These are phyloP conservation scores for Niveomyces coronatus DNA, from an alignment of 2,329 filamentous ascomycete species.

Conservation along the genomic window DNA sequence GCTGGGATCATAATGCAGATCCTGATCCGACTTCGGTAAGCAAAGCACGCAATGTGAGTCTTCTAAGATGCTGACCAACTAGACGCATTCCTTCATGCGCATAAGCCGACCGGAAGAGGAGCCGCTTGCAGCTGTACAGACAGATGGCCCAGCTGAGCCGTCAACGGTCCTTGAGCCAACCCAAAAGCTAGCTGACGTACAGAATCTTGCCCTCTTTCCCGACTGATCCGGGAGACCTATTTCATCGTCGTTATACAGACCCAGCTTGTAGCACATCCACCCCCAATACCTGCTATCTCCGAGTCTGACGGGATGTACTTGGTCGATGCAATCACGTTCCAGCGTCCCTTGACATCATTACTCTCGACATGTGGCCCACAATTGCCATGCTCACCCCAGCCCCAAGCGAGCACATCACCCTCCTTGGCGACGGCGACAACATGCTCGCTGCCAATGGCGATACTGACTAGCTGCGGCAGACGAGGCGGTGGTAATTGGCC, in stretches of 20 bases:
- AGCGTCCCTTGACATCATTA: conserved; percentile 58
- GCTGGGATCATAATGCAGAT: conserved; percentile 62
- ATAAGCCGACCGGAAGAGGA: conserved; percentile 28
- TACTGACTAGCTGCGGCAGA: conserved; percentile 46
- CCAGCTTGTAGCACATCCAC: conserved; percentile 90
- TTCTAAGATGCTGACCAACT: conserved; percentile 18
- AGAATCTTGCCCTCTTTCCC: conserved; percentile 33
- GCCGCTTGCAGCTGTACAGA: conserved; percentile 15
- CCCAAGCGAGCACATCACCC: conserved; percentile 71
- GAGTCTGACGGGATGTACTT: conserved; percentile 41
- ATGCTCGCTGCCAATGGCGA: conserved; percentile 89
- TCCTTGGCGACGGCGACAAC: conserved; percentile 58
- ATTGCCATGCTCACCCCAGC: conserved; percentile 97
- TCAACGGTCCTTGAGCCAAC: conserved; percentile 52
- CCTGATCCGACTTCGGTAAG: conserved; percentile 43
- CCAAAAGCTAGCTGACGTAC: conserved; percentile 60
- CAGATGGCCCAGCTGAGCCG: conserved; percentile 16
- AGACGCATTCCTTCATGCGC: conserved; percentile 35
- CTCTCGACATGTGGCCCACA: conserved; percentile 61
- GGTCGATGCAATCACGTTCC: conserved; percentile 54
- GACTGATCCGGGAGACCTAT: conserved; percentile 19
- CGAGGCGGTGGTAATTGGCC: conserved; percentile 62
- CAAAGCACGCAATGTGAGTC: conserved; percentile 4
- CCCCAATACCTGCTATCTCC: conserved; percentile 54
- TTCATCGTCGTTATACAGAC: conserved; percentile 37